phyloP scores from a whole-genome alignment of 2,329 filamentous ascomycete genomes.

The Fusarium buxicola region DNA sequence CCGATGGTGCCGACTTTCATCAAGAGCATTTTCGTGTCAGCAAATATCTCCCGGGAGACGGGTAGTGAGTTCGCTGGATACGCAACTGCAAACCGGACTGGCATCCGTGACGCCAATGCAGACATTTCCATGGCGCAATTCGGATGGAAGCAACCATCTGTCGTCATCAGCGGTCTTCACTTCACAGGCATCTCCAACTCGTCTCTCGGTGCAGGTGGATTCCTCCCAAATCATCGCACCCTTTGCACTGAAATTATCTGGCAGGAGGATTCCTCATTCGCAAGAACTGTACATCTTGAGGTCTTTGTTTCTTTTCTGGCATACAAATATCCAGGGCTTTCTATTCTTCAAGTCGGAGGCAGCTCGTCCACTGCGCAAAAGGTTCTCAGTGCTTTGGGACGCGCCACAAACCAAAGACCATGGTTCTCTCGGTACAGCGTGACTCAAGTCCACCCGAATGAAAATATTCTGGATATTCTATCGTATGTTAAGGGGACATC shows the following conservation, averaged over 20 bases:
- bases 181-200: slow-evolving; percentile 53
- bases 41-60: slow-evolving; percentile 48
- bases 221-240: slow-evolving; percentile 61
- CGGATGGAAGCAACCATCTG: slow-evolving; percentile 48
- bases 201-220: slow-evolving; percentile 47
- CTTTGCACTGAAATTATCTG: slow-evolving; percentile 63
- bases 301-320: slow-evolving; percentile 50
- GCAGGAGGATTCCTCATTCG: slow-evolving; percentile 53
- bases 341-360: slow-evolving; percentile 55
- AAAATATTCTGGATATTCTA: slow-evolving; percentile 12
- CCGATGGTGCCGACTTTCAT: slow-evolving; percentile 64
- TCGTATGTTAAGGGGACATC: slow-evolving; percentile 23
- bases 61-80: slow-evolving; percentile 56
- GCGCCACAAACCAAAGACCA: slow-evolving; percentile 44
- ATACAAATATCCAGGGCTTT: slow-evolving; percentile 54
- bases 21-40: slow-evolving; percentile 60
- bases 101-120: slow-evolving; percentile 55
- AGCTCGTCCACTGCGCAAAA: slow-evolving; percentile 27
- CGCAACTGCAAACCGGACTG: slow-evolving; percentile 52
- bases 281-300: slow-evolving; percentile 33
- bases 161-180: slow-evolving; percentile 59
- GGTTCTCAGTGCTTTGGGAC: slow-evolving; percentile 46
- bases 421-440: slow-evolving; percentile 52
- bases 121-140: slow-evolving; percentile 58
- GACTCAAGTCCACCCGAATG: slow-evolving; percentile 25